phyloP scores from a whole-genome alignment of 345 rosid genomes.

The Viola odorata region DNA sequence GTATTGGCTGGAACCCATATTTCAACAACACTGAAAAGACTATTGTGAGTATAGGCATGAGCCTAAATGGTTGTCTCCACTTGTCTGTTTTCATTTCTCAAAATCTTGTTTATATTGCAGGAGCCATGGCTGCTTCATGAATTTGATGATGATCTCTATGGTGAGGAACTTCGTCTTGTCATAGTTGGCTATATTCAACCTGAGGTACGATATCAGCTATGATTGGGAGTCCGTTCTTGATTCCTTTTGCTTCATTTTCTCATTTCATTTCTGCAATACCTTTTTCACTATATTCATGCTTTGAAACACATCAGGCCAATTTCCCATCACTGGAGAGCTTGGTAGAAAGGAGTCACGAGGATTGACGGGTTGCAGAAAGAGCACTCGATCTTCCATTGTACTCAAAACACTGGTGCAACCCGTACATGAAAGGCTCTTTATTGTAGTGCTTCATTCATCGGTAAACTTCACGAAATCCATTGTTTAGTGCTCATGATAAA shows the following conservation, averaged over 20 bases:
- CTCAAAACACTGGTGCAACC: slow-evolving; percentile 47
- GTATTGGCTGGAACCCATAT: slow-evolving; percentile 93
- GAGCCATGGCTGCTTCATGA: slow-evolving; percentile 96
- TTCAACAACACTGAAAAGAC: slow-evolving; percentile 83
- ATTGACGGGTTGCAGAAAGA: slow-evolving; percentile 54
- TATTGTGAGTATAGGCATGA: slow-evolving; percentile 48
- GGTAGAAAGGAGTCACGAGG: slow-evolving; percentile 69
- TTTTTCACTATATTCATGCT: not conserved
- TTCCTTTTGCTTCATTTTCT: not conserved
- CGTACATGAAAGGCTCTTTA: slow-evolving; percentile 33
- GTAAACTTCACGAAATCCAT: not conserved
- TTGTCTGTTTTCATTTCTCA: not conserved
- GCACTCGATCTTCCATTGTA: slow-evolving; percentile 75
- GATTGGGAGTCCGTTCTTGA: too few species aligned
- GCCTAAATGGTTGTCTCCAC: not conserved
- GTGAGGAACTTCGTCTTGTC: slow-evolving; percentile 70
- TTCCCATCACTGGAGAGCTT: slow-evolving; percentile 69
- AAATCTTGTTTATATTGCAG: slow-evolving; percentile 26
- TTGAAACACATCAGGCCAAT: slow-evolving; percentile 45
- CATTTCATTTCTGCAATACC: not conserved
- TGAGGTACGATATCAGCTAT: slow-evolving; percentile 43
- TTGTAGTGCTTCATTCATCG: slow-evolving; percentile 9
- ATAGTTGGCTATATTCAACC: slow-evolving; percentile 86
- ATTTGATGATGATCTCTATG: slow-evolving; percentile 79
- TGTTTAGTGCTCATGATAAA: not conserved